A percentile compares a stretch with the other conserved stretches of the same genome.
Conservation (phyloP, 495 filamentous ascomycete species). For the Chlorociboria aeruginascens region DNA sequence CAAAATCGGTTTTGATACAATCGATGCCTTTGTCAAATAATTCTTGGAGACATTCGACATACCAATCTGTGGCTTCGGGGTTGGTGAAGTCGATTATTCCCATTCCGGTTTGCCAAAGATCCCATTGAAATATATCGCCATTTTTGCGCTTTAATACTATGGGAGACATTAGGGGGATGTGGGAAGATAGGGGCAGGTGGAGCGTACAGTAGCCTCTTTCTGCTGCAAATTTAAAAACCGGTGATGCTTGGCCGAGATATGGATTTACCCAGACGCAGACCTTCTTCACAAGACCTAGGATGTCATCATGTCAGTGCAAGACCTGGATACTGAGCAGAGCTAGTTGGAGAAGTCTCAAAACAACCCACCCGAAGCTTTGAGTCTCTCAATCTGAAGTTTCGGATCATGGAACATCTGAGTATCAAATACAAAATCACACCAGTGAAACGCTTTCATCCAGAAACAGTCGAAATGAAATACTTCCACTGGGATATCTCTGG, state of each 20-base stretch:
- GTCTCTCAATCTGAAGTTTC: slow-evolving; percentile 43
- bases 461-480: slow-evolving; percentile 66
- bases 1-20: slow-evolving; percentile 64
- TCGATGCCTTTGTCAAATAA: slow-evolving; percentile 57
- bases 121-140: slow-evolving; percentile 63
- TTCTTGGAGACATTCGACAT: slow-evolving; percentile 37
- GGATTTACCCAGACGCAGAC: slow-evolving; percentile 66
- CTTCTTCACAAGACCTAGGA: slow-evolving; percentile 38
- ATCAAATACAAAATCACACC: slow-evolving; percentile 66
- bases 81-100: slow-evolving; percentile 65
- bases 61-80: slow-evolving; percentile 53
- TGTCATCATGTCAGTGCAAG: not conserved
- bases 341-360: not conserved
- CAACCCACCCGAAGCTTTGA: slow-evolving; percentile 32
- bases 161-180: too few relatives aligned
- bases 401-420: slow-evolving; percentile 57
- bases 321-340: not conserved
- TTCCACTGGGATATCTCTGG: slow-evolving; percentile 50
- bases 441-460: slow-evolving; percentile 55
- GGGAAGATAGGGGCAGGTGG: too few relatives aligned
- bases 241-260: slow-evolving; percentile 56
- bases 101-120: slow-evolving; percentile 67
- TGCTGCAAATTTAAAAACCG: slow-evolving; percentile 50
- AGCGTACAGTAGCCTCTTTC: slow-evolving; percentile 42
- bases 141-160: slow-evolving; percentile 50